A percentile compares a stretch with the other conserved stretches of the same genome.
phyloP scores from a whole-genome alignment of 129 eudicot species.

The Sambucus nigra region DNA sequence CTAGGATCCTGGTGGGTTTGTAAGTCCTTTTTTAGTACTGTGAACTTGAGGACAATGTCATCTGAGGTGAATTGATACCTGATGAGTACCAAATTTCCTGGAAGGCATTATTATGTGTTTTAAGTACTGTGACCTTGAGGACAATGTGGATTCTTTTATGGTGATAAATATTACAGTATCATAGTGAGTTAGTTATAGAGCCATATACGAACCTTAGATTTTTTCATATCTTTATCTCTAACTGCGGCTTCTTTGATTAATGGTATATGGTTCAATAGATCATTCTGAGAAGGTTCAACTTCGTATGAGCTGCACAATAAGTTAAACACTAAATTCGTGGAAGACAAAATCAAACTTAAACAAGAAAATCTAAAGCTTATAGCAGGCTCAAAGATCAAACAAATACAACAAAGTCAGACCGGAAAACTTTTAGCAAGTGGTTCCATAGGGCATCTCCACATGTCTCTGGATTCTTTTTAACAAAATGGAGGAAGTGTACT shows the following conservation, averaged over 20 bases:
- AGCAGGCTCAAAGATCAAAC: neutral
- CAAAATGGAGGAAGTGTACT: conserved; percentile 46
- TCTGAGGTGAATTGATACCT: too few species aligned
- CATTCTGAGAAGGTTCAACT: conserved; percentile 39
- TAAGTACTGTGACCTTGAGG: too few species aligned
- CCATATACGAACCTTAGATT: conserved; percentile 48
- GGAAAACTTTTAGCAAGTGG: conserved; percentile 31
- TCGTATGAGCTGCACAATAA: conserved; percentile 29
- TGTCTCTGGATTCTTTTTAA: conserved; percentile 33
- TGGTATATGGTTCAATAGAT: conserved; percentile 35
- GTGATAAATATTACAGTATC: too few species aligned
- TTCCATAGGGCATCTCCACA: conserved; percentile 29
- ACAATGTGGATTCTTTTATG: too few species aligned
- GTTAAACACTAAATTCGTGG: neutral
- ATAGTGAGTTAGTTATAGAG: too few species aligned
- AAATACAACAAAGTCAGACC: conserved; percentile 20
- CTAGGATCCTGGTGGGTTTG: too few species aligned
- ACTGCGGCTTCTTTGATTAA: conserved; percentile 31
- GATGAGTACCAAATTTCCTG: too few species aligned
- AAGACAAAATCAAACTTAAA: neutral
- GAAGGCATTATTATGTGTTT: too few species aligned
- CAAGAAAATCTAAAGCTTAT: neutral
- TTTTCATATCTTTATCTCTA: conserved; percentile 40
- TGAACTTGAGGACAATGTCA: too few species aligned
- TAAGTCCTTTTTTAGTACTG: too few species aligned